Conservation (phyloP, 768 basidiomycete genomes). For the Auricularia heimuer region DNA sequence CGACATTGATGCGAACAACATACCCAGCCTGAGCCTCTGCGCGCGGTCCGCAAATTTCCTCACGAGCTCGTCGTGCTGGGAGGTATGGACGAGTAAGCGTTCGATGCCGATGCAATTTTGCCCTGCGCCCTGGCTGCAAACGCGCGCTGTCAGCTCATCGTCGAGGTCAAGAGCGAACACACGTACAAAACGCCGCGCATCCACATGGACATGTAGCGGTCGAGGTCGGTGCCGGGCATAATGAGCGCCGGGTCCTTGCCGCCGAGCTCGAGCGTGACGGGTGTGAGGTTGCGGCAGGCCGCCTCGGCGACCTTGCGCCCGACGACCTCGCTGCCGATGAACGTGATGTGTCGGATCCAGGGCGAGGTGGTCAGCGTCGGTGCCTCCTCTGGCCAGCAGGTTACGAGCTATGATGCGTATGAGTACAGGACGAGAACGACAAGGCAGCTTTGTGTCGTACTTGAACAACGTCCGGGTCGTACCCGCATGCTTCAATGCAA, state of each 20-base stretch:
- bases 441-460: conserved; percentile 33
- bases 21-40: conserved; percentile 53
- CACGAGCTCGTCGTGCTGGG: conserved; percentile 69
- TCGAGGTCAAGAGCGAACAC: neutral
- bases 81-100: conserved; percentile 74
- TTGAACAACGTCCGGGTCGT: conserved; percentile 74
- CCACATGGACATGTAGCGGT: conserved; percentile 71
- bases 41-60: conserved; percentile 54
- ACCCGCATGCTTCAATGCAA: conserved; percentile 73
- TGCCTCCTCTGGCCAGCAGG: conserved; percentile 84
- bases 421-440: neutral
- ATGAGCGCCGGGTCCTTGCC: conserved; percentile 93
- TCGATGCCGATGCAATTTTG: conserved; percentile 99
- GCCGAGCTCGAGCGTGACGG: conserved; percentile 79
- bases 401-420: conserved; percentile 46
- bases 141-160: neutral
- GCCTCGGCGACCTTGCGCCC: conserved; percentile 50
- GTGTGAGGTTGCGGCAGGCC: neutral
- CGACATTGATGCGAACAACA: too few relatives aligned
- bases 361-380: conserved; percentile 70
- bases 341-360: conserved; percentile 85
- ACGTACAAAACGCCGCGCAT: conserved; percentile 88
- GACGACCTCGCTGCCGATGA: conserved; percentile 75
- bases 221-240: conserved; percentile 73
- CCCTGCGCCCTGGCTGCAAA: conserved; percentile 72